Evolutionary conservation across 306 rosid species (phyloP), one percentile per base, ranked within the genome.

Genomic region (Acacia confusa): DNA sequence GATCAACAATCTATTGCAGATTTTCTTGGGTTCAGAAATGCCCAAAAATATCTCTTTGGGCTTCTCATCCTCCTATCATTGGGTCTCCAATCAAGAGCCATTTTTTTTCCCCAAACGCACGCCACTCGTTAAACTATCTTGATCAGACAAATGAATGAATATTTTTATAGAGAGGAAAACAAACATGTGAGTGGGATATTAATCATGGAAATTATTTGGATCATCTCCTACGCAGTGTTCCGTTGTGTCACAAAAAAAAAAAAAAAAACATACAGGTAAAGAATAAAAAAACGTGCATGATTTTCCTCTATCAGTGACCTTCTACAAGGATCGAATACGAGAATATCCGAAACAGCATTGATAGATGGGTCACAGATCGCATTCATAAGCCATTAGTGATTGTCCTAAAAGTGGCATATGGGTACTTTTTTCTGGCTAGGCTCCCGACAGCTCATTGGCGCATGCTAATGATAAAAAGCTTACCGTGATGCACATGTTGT

Each of bases 381-480:
- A 84, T 80, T 70, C 58, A 84, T 55, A 52, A 63, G 71, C 6
- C 43, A 75, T 74, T 22, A 80, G 66, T 79, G 44, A 76, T 43
- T 64, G 84, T 76, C 68, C 74, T 36, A 69, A 84, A 75, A 66
- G 78, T 14, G 70, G 25, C 67, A 10, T 4, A n/a, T 43, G 43
- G 58, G 58, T 58, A 75, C 74, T 79, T 84, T 36, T 47, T 57
- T 74, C 60, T 75, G 78, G 71, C 63, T 70, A 38, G 74, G 70
- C 60, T 70, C 64, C 84, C 82, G 82, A 84, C 87, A 84, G 73
- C 79, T n/a, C 58, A 76, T 61, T 60, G 79, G 17, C 87, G 79
- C 82, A 81, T 76, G 84, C 82, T 76, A 77, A 81, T 84, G 85
- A 84, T 47, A 45, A 64, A 64, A 84, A 81, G 82, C 78, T 84